A percentile compares a stretch with the other conserved stretches of the same genome.
These are phyloP conservation scores for Apiospora saccharicola DNA, from an alignment of 2,329 filamentous ascomycete species.

Conservation along the genomic window DNA sequence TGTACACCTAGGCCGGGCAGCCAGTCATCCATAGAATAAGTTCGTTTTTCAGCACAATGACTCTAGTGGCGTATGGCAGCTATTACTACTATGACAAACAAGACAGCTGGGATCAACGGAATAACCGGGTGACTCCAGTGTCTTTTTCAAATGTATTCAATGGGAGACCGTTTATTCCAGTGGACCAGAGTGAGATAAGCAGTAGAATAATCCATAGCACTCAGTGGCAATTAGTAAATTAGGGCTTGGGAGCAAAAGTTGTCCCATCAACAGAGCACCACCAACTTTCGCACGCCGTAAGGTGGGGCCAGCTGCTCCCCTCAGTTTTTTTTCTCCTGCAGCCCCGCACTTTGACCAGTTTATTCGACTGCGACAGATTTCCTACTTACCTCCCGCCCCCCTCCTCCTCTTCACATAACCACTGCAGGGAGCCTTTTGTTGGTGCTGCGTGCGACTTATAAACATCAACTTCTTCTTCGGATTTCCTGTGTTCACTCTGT, in stretches of 20 bases:
- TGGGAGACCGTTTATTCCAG: neutral
- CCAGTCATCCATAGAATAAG: slow-evolving; percentile 3
- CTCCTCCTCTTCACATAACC: slow-evolving; percentile 20
- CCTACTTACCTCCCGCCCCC: neutral
- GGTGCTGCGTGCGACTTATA: slow-evolving; percentile 22
- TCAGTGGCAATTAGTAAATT: slow-evolving; percentile 18
- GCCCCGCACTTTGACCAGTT: slow-evolving; percentile 16
- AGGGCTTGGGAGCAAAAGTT: slow-evolving; percentile 10
- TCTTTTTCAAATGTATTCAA: neutral
- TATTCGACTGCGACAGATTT: slow-evolving; percentile 19
- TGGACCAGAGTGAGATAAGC: slow-evolving; percentile 13
- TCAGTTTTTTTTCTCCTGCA: slow-evolving; percentile 18
- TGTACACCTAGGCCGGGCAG: neutral
- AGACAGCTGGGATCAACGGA: slow-evolving; percentile 3
- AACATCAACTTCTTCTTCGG: slow-evolving; percentile 15
- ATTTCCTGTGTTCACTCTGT: slow-evolving; percentile 8
- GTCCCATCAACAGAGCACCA: slow-evolving; percentile 12
- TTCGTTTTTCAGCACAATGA: neutral
- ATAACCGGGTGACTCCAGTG: slow-evolving; percentile 5
- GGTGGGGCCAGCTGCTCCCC: slow-evolving; percentile 15
- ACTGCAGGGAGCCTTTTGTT: slow-evolving; percentile 19
- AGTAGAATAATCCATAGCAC: neutral
- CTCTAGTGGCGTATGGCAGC: slow-evolving; percentile 6
- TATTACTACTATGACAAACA: neutral
- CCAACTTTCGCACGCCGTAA: slow-evolving; percentile 4